Conservation (phyloP, 148 eudicot species). For the Fallopia convolvulus region DNA sequence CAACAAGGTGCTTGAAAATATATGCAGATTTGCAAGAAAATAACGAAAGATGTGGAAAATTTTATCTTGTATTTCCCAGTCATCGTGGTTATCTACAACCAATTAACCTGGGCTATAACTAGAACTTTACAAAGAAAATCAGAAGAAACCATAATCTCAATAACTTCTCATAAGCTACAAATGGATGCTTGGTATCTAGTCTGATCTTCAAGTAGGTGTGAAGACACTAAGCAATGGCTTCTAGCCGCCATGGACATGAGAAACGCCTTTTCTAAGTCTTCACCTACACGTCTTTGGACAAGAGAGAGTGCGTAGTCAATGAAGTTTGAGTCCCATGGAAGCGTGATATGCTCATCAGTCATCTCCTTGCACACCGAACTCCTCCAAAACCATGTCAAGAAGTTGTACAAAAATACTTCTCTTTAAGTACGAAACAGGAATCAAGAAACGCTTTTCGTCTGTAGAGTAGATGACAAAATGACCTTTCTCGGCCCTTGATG, state of each 20-base stretch:
- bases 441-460: constrained; percentile 18
- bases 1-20: too few relatives aligned
- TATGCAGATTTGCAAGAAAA: too few relatives aligned
- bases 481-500: constrained; percentile 15
- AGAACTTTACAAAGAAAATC: too few relatives aligned
- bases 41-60: too few relatives aligned
- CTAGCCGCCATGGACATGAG: not conserved
- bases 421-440: constrained; percentile 6
- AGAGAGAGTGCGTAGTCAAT: not conserved
- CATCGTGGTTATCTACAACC: too few relatives aligned
- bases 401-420: constrained; percentile 28
- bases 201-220: not conserved
- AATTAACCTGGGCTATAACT: too few relatives aligned
- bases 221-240: not conserved
- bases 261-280: not conserved
- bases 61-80: too few relatives aligned
- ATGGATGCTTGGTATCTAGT: not conserved
- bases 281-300: not conserved
- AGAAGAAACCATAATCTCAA: too few relatives aligned
- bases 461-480: constrained; percentile 15
- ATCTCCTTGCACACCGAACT: constrained; percentile 25
- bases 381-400: constrained; percentile 34
- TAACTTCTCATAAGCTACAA: not conserved
- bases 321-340: not conserved
- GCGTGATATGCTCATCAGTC: not conserved